Percentiles rank a stretch among this genome's conserved stretches.
phyloP scores from a whole-genome alignment of 1,284 basidiomycete species.

The Cystobasidium sp. region DNA sequence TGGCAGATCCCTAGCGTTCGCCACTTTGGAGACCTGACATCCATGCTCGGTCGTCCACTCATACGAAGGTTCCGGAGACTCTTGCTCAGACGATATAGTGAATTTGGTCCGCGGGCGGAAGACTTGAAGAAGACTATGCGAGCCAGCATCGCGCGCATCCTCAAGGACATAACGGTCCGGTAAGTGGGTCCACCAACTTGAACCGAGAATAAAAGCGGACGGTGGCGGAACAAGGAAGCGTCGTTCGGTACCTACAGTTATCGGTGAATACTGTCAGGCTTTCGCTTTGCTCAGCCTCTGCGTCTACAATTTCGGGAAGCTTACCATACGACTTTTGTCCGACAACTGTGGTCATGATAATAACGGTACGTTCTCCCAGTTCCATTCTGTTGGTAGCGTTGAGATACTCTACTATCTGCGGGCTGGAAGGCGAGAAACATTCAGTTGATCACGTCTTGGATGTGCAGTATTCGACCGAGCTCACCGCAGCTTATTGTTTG shows the following conservation, averaged over 20 bases:
- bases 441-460: neutral
- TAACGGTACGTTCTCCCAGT: constrained; percentile 88
- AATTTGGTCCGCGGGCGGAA: constrained; percentile 77
- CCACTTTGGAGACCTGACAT: constrained; percentile 77
- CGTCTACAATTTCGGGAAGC: neutral
- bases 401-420: constrained; percentile 64
- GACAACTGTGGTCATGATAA: constrained; percentile 94
- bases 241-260: constrained; percentile 70
- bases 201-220: constrained; percentile 90
- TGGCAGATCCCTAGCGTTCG: constrained; percentile 57
- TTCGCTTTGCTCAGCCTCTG: neutral
- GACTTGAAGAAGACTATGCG: constrained; percentile 61
- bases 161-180: constrained; percentile 54
- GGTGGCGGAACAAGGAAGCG: constrained; percentile 95
- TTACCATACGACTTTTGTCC: constrained; percentile 92
- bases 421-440: neutral
- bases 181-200: constrained; percentile 78
- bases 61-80: constrained; percentile 69
- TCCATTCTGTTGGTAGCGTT: constrained; percentile 81
- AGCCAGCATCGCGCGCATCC: constrained; percentile 49
- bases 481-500: constrained; percentile 1
- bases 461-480: neutral
- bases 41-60: constrained; percentile 83
- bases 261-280: neutral
- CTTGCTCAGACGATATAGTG: constrained; percentile 86